Conservation (phyloP, 192 early-diverging fungal genomes). For the Coemansia sp. region DNA sequence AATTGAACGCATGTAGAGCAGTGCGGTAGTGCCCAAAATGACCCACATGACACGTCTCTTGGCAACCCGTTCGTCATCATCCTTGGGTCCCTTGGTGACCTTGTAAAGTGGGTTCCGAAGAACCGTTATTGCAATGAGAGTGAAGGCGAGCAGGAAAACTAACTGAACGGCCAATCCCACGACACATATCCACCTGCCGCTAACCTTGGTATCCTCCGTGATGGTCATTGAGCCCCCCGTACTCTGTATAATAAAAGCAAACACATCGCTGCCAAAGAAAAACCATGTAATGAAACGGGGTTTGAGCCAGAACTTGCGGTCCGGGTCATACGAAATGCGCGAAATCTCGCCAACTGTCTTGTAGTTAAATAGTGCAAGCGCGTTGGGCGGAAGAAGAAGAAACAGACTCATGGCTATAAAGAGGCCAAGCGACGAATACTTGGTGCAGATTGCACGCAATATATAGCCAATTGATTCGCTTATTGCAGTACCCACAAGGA, state of each 20-base stretch:
- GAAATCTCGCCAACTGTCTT: conserved; percentile 47
- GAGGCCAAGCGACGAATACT: conserved; percentile 33
- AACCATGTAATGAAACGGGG: conserved; percentile 53
- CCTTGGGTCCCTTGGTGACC: conserved; percentile 13
- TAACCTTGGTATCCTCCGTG: conserved; percentile 4
- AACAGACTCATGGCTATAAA: conserved; percentile 43
- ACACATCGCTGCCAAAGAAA: conserved; percentile 54
- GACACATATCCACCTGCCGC: conserved; percentile 39
- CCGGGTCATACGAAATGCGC: conserved; percentile 8
- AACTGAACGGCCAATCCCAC: conserved; percentile 41
- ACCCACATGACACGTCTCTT: conserved; percentile 33
- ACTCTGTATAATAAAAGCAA: conserved; percentile 50
- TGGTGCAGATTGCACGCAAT: conserved; percentile 34
- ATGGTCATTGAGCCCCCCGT: conserved; percentile 36
- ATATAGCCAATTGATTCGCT: conserved; percentile 47
- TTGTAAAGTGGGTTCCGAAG: conserved; percentile 15
- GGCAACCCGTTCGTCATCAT: conserved; percentile 10
- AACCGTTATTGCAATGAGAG: conserved; percentile 17
- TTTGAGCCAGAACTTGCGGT: conserved; percentile 23
- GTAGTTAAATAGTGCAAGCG: conserved; percentile 53
- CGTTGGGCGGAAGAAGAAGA: conserved; percentile 53
- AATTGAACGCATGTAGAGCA: conserved; percentile 41
- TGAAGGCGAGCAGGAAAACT: conserved; percentile 34
- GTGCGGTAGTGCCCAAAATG: conserved; percentile 31
- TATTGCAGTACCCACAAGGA: conserved; percentile 39